These are phyloP conservation scores for Lanmaoa pseudosensibilis DNA, from an alignment of 768 basidiomycete species.

Conservation along the genomic window DNA sequence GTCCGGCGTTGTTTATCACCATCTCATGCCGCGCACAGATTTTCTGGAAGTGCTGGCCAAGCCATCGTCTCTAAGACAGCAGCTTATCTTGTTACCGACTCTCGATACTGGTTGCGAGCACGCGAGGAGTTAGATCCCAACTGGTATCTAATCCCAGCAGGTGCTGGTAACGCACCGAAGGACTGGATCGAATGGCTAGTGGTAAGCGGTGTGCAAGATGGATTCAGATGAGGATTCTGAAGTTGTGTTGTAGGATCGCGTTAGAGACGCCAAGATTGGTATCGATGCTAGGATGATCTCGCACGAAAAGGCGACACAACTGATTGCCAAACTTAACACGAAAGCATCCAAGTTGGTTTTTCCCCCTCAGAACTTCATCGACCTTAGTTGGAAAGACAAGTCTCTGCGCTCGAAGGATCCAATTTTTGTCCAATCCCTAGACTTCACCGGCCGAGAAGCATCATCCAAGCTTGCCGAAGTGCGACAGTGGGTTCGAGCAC, in stretches of 20 bases:
- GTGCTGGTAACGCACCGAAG: conserved; percentile 49
- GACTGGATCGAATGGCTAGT: conserved; percentile 82
- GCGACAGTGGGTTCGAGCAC: conserved; percentile 64
- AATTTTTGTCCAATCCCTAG: conserved; percentile 66
- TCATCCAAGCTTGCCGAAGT: conserved; percentile 68
- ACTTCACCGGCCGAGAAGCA: conserved; percentile 70
- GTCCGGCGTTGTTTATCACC: conserved; percentile 25
- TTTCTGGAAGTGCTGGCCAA: conserved; percentile 66
- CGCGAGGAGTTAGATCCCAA: conserved; percentile 65
- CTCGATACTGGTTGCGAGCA: conserved; percentile 84
- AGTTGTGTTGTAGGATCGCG: conserved; percentile 36
- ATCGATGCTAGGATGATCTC: conserved; percentile 85
- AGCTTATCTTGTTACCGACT: conserved; percentile 78
- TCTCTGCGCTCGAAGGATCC: conserved; percentile 65
- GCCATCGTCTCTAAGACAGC: conserved; percentile 65
- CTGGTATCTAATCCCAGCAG: conserved; percentile 70
- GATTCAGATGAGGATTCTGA: conserved; percentile 1
- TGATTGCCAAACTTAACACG: conserved; percentile 55
- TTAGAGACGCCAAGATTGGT: conserved; percentile 57
- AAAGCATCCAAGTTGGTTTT: conserved; percentile 70
- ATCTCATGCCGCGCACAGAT: conserved; percentile 40
- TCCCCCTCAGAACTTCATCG: conserved; percentile 81
- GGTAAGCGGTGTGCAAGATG: conserved; percentile 37
- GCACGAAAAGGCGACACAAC: conserved; percentile 61
- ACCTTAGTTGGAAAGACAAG: conserved; percentile 78